Base-by-base conservation (phyloP, 768 basidiomycete genomes). In the Dacryopinax primogenitus region DNA sequence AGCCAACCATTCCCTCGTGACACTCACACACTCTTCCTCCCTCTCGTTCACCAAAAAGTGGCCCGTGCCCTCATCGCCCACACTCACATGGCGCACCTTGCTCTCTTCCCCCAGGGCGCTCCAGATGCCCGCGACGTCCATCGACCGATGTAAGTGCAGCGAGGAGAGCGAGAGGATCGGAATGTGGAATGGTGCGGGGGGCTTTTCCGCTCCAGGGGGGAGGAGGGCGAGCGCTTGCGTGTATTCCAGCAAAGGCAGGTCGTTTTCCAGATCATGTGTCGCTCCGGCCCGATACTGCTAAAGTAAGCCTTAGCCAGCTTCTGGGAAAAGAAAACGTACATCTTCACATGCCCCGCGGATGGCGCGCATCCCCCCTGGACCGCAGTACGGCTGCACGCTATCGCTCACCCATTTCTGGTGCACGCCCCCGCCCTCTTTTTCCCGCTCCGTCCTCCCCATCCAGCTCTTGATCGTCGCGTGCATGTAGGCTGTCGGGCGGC, bases 31-130 rank as follows among this genome's bases (percentile, higher is more conserved):
- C 63, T 69, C 64, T 28, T 68, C 63, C 62, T 64, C 62, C 51
- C 33, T 41, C 63, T 69, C 69, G 51, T 69, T 67, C 13, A 67
- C 68, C 21, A 67, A 44, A 34, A 68, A 69, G 63, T 69, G 69
- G 1, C 69, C 69, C 21, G 66, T 67, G 9, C 32, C 44, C n/a
- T 69, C 63, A 21, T 64, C 65, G 28, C 68, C 68, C 28, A 69
- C 63, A 65, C 67, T 63, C 26, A 32, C n/a, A 37, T 41, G 51
- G 18, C 34, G 64, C 9, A 68, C 63, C 18, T 66, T 30, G 9
- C 62, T 65, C 58, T 67, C 61, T 3, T n/a, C 15, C 9, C 45
- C 65, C 1, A 69, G 63, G 21, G 47, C 28, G 30, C 28, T 4
- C 69, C 69, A 69, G 33, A 68, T 68, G 0, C 61, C 66, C 28